Base-by-base conservation (phyloP, 805 yeast species). In the Yarrowia osloensis region DNA sequence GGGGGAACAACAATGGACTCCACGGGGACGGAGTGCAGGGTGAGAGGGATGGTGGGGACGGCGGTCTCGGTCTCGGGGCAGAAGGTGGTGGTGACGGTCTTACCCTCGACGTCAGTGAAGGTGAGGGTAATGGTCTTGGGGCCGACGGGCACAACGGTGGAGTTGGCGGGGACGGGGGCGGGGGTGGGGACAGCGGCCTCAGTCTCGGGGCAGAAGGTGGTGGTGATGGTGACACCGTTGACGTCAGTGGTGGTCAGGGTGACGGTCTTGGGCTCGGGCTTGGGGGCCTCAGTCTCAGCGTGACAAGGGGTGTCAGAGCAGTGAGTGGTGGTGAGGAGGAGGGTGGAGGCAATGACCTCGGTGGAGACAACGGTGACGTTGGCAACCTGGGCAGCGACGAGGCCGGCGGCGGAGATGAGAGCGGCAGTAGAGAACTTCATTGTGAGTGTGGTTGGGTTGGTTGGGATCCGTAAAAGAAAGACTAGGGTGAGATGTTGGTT, bases 171-270 rank as follows among this genome's bases (percentile, higher is more conserved):
- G 19, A 40, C 28, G 37, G 49, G 44, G 19, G 63, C 47, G 37
- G 63, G 63, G 63, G 49, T 40, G 63, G 63, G 63, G 49, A 40
- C n/a, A n/a, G n/a, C n/a, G n/a, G n/a, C 15, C 63, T 28, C 63
- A 8, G 63, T 57, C 63, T 57, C 63, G 63, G 63, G 63, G 63
- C 63, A 57, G 63, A 57, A 57, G 49, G 63, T 57, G 63, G 63
- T 57, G 63, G 63, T 57, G 63, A 57, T 40, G 63, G 63, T 57
- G 28, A 57, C 63, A 7, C 63, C 63, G 63, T 57, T 40, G 37
- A 39, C 47, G 49, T 57, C 63, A 28, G 63, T 57, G 63, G 63
- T 57, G 63, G 63, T 57, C 28, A 57, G 47, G 37, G 63, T 55
- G 62, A 55, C 26, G 47, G 62, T 57, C 61, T 50, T 50, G 47